Base-by-base conservation (phyloP, 2,329 filamentous ascomycete species). In the Colletotrichum sp. region DNA sequence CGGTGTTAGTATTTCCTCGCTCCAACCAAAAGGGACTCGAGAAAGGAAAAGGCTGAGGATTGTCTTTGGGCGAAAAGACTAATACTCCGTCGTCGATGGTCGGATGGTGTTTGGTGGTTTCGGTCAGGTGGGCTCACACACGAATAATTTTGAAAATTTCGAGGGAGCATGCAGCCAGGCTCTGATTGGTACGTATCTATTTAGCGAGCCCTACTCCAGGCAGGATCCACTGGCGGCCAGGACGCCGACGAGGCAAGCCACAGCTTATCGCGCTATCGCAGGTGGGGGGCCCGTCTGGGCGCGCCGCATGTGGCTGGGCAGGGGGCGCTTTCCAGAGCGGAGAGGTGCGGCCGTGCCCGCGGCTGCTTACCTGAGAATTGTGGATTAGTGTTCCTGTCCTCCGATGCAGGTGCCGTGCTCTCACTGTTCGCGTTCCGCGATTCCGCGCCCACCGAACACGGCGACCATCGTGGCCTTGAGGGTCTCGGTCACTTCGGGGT, bases 1-100 rank as follows among this genome's bases (percentile, higher is more conserved):
- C 88, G 88, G 86, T 83, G 80, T 83, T 82, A 82, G 80, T 83
- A 22, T 84, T 84, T 84, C 84, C 83, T 84, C 86, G 87, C 86
- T 87, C 85, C 84, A 84, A 87, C 84, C 85, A 82, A 84, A 82
- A 80, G 83, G 82, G 82, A 83, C 81, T 76, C 81, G 81, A 81
- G 83, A 81, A 84, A 83, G 82, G 82, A 85, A 81, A 68, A 82
- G 82, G 84, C 81, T 81, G 81, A 81, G 82, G 82, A 84, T 82
- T 83, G 85, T 87, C 86, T 86, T 86, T 84, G 59, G 59, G 52
- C 68, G 72, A 71, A 60, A 78, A 78, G 75, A 79, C 79, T 79
- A 78, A 77, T 79, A 72, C 75, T 78, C 79, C 77, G 79, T 30
- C n/a, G 74, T 67, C 71, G 72, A 71, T 75, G 73, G 67, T 57